Conservation (phyloP, 2,329 filamentous ascomycete genomes). For the Diaporthe velutina region DNA sequence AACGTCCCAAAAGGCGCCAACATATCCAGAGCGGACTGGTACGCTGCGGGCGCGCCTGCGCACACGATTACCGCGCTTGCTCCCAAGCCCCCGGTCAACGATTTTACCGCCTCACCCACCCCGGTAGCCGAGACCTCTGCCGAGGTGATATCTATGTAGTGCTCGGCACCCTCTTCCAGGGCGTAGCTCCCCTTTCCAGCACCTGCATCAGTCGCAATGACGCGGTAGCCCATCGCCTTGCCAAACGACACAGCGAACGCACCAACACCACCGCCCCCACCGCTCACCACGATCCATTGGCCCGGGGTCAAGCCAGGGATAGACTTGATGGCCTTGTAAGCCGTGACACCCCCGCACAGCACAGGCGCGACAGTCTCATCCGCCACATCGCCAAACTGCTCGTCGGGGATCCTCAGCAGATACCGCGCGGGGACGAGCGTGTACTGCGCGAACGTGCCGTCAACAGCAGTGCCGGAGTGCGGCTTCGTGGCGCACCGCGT, state of each 20-base stretch:
- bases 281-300: slow-evolving; percentile 53
- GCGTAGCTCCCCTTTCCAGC: slow-evolving; percentile 47
- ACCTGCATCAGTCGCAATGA: slow-evolving; percentile 55
- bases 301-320: slow-evolving; percentile 48
- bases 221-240: slow-evolving; percentile 56
- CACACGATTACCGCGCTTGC: slow-evolving; percentile 49
- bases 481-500: slow-evolving; percentile 50
- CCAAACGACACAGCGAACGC: slow-evolving; percentile 55
- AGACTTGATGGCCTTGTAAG: slow-evolving; percentile 55
- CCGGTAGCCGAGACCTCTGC: slow-evolving; percentile 31
- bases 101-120: slow-evolving; percentile 44
- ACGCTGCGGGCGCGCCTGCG: slow-evolving; percentile 48
- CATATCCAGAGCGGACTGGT: slow-evolving; percentile 50
- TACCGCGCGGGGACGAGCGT: slow-evolving; percentile 52
- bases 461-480: slow-evolving; percentile 50
- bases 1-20: slow-evolving; percentile 54
- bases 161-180: slow-evolving; percentile 51
- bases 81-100: slow-evolving; percentile 43
- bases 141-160: slow-evolving; percentile 51
- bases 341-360: slow-evolving; percentile 58
- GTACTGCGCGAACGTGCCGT: slow-evolving; percentile 57
- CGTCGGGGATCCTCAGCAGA: slow-evolving; percentile 46
- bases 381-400: slow-evolving; percentile 44
- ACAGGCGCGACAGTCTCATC: slow-evolving; percentile 56
- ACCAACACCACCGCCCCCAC: slow-evolving; percentile 56